A percentile compares a stretch with the other conserved stretches of the same genome.
Conservation (phyloP, 1,284 basidiomycete genomes). For the Athelia psychrophila region DNA sequence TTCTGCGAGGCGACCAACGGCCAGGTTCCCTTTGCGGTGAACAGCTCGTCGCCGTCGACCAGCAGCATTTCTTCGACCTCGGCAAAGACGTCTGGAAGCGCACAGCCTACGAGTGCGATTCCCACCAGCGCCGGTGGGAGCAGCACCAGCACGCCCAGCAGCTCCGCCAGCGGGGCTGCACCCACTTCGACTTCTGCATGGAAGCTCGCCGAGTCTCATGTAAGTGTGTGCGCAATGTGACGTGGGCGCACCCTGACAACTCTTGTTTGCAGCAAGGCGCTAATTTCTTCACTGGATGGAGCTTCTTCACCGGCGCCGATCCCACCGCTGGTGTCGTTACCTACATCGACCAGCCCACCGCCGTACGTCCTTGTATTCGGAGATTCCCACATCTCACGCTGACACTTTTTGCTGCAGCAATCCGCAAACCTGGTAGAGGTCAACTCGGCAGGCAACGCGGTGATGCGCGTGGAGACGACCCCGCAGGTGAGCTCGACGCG, state of each 20-base stretch:
- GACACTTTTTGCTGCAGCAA: conserved; percentile 30
- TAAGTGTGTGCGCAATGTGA: conserved; percentile 4
- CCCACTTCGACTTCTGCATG: conserved; percentile 27
- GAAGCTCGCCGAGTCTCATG: conserved; percentile 32
- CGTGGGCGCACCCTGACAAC: neutral
- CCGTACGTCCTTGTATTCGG: conserved; percentile 37
- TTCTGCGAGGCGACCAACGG: conserved; percentile 22
- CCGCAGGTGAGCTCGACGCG: conserved; percentile 61
- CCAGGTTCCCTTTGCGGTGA: conserved; percentile 12
- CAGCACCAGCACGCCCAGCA: conserved; percentile 6
- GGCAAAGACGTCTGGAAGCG: too few relatives aligned
- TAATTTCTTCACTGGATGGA: conserved; percentile 79
- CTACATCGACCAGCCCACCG: conserved; percentile 55
- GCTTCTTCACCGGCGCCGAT: conserved; percentile 70
- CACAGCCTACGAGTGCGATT: neutral
- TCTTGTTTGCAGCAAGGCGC: conserved; percentile 46
- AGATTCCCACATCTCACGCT: conserved; percentile 11
- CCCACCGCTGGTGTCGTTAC: conserved; percentile 76
- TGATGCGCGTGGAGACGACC: conserved; percentile 86
- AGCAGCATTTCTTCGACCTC: too few relatives aligned
- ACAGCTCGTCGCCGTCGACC: too few relatives aligned
- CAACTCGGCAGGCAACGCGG: conserved; percentile 67
- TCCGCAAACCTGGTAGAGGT: conserved; percentile 51
- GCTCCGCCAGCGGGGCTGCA: conserved; percentile 7
- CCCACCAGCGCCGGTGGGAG: neutral